phyloP scores from a whole-genome alignment of 768 basidiomycete species.

The Amanita molliuscula region DNA sequence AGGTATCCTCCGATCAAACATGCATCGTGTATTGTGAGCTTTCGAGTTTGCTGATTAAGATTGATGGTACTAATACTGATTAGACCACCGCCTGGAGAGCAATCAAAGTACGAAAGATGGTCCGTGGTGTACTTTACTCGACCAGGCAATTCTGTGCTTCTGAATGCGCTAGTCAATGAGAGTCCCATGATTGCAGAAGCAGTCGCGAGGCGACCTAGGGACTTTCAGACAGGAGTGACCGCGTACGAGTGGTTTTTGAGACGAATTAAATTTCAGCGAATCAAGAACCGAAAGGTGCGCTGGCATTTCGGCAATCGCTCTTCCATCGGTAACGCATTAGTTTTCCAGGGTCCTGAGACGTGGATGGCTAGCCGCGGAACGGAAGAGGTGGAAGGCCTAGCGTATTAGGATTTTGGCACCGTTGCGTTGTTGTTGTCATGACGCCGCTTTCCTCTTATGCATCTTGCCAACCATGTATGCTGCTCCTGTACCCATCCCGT shows the following conservation, averaged over 20 bases:
- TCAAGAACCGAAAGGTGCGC: not conserved
- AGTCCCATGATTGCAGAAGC: slow-evolving; percentile 36
- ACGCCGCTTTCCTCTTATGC: no score
- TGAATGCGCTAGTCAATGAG: slow-evolving; percentile 33
- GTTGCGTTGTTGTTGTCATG: no score
- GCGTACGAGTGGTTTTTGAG: not conserved
- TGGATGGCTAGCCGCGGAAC: slow-evolving; percentile 39
- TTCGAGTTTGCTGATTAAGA: not conserved
- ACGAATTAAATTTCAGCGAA: not conserved
- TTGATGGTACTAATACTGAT: not conserved
- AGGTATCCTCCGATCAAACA: slow-evolving; percentile 51
- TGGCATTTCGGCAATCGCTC: not conserved
- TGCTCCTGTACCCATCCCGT: no score
- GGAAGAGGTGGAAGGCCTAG: slow-evolving; percentile 13
- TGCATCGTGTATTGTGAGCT: slow-evolving; percentile 34
- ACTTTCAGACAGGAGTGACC: not conserved
- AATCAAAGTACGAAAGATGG: slow-evolving; percentile 38
- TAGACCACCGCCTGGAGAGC: slow-evolving; percentile 40
- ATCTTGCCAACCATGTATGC: no score
- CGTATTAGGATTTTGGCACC: no score
- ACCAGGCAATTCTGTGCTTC: slow-evolving; percentile 34
- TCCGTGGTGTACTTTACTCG: slow-evolving; percentile 55
- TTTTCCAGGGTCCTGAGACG: slow-evolving; percentile 24
- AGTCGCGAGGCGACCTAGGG: slow-evolving; percentile 12
- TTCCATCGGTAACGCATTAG: not conserved